Conservation (phyloP, 208 protist species). For the Acanthamoeba triangularis region DNA sequence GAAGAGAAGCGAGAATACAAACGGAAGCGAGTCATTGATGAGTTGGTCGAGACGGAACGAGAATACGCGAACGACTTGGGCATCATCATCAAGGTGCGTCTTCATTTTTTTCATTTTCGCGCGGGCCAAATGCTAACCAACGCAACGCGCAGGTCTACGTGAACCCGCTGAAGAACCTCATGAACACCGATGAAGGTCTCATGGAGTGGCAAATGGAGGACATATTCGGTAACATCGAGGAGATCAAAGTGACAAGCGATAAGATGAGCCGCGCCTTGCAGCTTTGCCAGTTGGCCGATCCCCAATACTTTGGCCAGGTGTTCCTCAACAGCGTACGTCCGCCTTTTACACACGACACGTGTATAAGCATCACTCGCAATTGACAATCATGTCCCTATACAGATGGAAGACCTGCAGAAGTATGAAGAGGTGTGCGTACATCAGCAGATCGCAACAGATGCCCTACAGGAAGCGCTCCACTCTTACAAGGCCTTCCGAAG, state of each 20-base stretch:
- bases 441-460: slow-evolving; percentile 34
- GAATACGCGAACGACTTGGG: slow-evolving; percentile 16
- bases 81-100: background rate
- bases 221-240: slow-evolving; percentile 53
- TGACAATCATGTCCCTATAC: background rate
- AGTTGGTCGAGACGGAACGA: slow-evolving; percentile 54
- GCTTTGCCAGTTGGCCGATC: background rate
- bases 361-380: background rate
- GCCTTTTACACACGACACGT: background rate
- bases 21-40: background rate
- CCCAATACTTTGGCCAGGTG: slow-evolving; percentile 31
- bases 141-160: background rate
- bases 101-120: background rate
- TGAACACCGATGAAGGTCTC: background rate
- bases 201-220: slow-evolving; percentile 1
- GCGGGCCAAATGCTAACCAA: background rate
- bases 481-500: background rate
- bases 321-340: slow-evolving; percentile 33
- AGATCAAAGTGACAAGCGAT: slow-evolving; percentile 1
- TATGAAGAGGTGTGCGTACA: slow-evolving; percentile 68
- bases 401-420: slow-evolving; percentile 46
- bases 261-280: slow-evolving; percentile 24
- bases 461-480: slow-evolving; percentile 43
- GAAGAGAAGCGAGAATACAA: slow-evolving; percentile 62
- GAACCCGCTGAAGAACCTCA: background rate